Evolutionary conservation across 1,284 basidiomycete genomes (phyloP), one percentile per base, ranked within the genome.

Genomic region (Anthracocystis setariae): DNA sequence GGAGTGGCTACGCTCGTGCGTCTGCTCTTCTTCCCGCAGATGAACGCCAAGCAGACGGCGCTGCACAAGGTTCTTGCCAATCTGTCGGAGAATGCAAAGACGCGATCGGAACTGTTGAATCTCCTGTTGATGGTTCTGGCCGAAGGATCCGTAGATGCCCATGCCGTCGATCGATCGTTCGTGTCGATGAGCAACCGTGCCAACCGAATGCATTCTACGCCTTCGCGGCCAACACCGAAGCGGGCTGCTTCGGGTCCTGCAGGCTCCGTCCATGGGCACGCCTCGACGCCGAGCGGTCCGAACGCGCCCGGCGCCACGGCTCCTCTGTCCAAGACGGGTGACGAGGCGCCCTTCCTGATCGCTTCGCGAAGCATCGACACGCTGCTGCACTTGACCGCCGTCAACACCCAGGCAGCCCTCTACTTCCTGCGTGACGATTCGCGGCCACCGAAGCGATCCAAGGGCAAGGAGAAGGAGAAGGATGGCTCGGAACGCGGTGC

Each of bases 21-120:
- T 32, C 87, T 98, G 8, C 88, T 99, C 20, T 98, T 98, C 87
- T 97, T 94, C 87, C 96, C 95, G 7, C 92, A 97, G 76, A 90
- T 94, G 39, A 86, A 93, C 65, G 66, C 69, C 53, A 90, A 90
- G 84, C 92, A 93, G 85, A 91, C 89, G 38, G 85, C 91, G 21
- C 87, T 99, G 20, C 92, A 93, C 84, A 91, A 92, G 82, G 91
- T 98, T 2, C 88, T 99, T 25, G 90, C 92, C 69, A 95, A 98
- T 82, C 86, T 99, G 5, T 98, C 94, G 83, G 94, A 98, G 85
- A 98, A 99, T 82, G 86, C 89, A 2, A 93, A 91, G 82, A 95
- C 94, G 2, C 88, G 95, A 20, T 89, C 89, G 3, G 96, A 99
- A 76, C 87, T 98, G 25, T 91, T 98, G 85, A 94, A 93, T 80